Evolutionary conservation across 1,284 basidiomycete species (phyloP).

Genomic region (Ganoderma sp.): DNA sequence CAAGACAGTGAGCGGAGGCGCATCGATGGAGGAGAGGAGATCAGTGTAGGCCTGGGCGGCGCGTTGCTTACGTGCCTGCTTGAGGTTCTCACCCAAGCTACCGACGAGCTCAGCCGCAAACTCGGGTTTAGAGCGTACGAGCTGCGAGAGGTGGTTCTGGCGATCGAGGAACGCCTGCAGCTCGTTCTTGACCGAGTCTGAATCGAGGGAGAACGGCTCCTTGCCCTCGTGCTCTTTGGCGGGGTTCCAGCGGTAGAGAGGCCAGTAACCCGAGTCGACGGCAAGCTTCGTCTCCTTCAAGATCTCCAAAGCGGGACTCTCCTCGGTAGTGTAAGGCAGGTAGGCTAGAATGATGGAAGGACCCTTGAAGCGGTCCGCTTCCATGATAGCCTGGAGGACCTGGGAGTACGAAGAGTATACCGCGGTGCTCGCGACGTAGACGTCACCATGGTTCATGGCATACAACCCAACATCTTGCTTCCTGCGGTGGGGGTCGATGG

Average conservation of each 20-base stretch:
- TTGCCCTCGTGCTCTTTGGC: constrained; percentile 74
- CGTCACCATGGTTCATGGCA: constrained; percentile 98
- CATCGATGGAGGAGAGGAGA: constrained; percentile 85
- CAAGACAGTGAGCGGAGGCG: constrained; percentile 87
- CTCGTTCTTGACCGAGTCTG: constrained; percentile 93
- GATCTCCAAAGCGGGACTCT: constrained; percentile 83
- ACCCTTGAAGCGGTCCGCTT: constrained; percentile 90
- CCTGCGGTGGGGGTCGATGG: constrained; percentile 72
- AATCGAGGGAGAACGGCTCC: constrained; percentile 93
- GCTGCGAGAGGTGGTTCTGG: constrained; percentile 94
- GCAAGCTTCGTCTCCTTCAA: constrained; percentile 98
- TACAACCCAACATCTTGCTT: constrained; percentile 96
- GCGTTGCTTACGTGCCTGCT: constrained; percentile 83
- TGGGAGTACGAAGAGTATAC: constrained; percentile 96
- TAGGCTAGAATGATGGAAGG: constrained; percentile 95
- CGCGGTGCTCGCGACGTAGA: constrained; percentile 95
- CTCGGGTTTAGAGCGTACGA: constrained; percentile 81
- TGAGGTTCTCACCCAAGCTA: constrained; percentile 84
- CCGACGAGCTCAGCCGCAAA: constrained; percentile 86
- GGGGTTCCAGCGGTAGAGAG: constrained; percentile 98
- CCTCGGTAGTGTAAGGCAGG: constrained; percentile 85
- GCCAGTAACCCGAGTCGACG: constrained; percentile 97
- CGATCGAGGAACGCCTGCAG: constrained; percentile 95
- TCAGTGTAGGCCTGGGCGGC: constrained; percentile 89
- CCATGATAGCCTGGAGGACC: constrained; percentile 90